Evolutionary conservation across 345 rosid species (phyloP), one percentile per base, ranked within the genome.

Genomic region (Arabis hirsuta): DNA sequence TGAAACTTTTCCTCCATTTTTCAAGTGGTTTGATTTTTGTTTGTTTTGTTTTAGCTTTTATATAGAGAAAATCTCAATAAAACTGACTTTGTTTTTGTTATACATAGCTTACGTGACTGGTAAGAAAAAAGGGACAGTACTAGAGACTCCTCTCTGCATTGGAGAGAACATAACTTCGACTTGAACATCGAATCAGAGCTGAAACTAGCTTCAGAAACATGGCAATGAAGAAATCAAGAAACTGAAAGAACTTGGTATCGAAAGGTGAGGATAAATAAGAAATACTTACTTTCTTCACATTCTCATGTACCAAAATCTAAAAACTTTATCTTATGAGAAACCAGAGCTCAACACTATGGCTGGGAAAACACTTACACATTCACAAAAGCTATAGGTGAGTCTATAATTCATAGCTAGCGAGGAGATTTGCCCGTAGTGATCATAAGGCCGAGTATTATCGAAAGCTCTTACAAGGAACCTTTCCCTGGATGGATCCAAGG

Each of bases 401-500:
- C 81, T 86, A 24, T 89, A 44, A 60, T 91, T n/a, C 80, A 70
- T 0, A 62, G 74, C 34, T 38, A 60, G 59, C 88, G 85, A 77
- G 91, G 77, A 54, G 73, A 86, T 32, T 5, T 86, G 16, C 80
- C 92, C 0, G 74, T 84, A 0, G 92, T 85, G 31, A 82, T 87
- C 45, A 66, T 84, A 44, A 87, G 98, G 12, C 96, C 98, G 1
- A 80, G 96, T 6, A 73, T 79, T 36, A 42, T 91, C 7, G 87
- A 85, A 42, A 87, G 98, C 74, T 89, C 98, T 41, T 89, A 65
- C 80, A 84, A 72, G n/a, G 96, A 94, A 51, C 95, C 98, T 8
- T 94, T 94, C 75, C 86, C 95, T 0, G 95, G 98, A n/a, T 94
- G 97, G 98, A 81, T 80, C 65, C 96, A 91, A 84, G 97, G 98